A percentile compares a stretch with the other conserved stretches of the same genome.
Conservation (phyloP, 768 basidiomycete genomes). For the Polyporus arcularius region DNA sequence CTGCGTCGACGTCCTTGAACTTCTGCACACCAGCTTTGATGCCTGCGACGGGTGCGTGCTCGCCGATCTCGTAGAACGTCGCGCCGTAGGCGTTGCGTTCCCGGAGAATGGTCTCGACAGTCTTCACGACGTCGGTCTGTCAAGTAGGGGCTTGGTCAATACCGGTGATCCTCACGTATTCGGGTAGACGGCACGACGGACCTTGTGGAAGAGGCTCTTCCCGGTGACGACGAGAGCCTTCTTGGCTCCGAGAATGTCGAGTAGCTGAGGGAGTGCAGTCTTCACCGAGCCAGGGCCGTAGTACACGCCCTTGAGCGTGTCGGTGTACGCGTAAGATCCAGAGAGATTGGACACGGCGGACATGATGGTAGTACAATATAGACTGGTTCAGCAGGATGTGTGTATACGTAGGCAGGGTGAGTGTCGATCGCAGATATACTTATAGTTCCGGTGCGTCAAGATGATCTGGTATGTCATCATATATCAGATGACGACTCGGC, state of each 20-base stretch:
- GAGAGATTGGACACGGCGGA: constrained; percentile 26
- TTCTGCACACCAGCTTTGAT: constrained; percentile 57
- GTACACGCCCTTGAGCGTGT: constrained; percentile 65
- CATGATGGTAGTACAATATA: background rate
- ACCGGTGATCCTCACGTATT: no score
- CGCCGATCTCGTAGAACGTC: constrained; percentile 73
- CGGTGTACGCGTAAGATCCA: constrained; percentile 69
- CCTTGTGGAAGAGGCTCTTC: constrained; percentile 67
- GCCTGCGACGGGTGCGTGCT: constrained; percentile 70
- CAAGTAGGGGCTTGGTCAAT: background rate
- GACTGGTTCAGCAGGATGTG: background rate
- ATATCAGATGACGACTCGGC: background rate
- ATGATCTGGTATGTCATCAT: background rate
- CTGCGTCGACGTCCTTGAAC: constrained; percentile 58
- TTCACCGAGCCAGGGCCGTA: constrained; percentile 71
- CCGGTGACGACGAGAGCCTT: constrained; percentile 77
- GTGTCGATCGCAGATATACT: no score
- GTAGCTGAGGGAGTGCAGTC: constrained; percentile 64
- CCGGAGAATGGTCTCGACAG: constrained; percentile 56
- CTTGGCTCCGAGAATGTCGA: constrained; percentile 53
- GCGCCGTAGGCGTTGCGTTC: constrained; percentile 59
- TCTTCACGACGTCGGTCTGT: constrained; percentile 63
- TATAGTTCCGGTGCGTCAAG: no score
- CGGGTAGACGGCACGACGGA: constrained; percentile 16
- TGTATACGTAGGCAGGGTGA: background rate